phyloP scores from a whole-genome alignment of 768 basidiomycete species.

The Paxillus rubicundulus region DNA sequence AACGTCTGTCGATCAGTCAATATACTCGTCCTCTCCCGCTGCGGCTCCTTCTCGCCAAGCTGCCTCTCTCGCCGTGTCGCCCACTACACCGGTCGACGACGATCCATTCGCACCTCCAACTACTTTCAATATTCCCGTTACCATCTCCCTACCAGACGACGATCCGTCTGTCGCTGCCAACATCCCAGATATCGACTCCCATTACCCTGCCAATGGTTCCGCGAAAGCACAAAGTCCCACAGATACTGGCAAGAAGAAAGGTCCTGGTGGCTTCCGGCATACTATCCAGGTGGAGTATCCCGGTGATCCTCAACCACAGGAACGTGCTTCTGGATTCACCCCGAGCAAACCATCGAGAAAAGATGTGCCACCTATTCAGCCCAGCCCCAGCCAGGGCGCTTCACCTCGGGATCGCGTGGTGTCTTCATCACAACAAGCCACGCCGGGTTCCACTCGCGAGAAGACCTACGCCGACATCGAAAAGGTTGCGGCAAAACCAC shows the following conservation, averaged over 20 bases:
- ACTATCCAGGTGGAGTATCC: conserved; percentile 95
- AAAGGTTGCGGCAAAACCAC: conserved; percentile 22
- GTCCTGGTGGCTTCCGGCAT: conserved; percentile 60
- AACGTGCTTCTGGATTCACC: conserved; percentile 13
- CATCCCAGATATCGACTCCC: conserved; percentile 19
- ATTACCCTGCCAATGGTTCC: conserved; percentile 22
- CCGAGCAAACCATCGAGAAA: conserved; percentile 23
- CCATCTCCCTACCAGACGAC: conserved; percentile 29
- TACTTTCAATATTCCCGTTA: conserved; percentile 27
- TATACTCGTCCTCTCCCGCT: conserved; percentile 37
- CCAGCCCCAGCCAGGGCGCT: conserved; percentile 13
- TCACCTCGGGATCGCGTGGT: conserved; percentile 16
- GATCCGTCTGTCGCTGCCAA: conserved; percentile 14
- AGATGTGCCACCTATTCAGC: conserved; percentile 7
- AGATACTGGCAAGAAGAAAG: conserved; percentile 48
- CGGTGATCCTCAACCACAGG: conserved; percentile 47
- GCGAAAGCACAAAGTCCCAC: conserved; percentile 38
- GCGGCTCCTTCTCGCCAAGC: conserved; percentile 39
- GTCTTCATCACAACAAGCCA: conserved; percentile 13
- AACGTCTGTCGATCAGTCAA: conserved; percentile 60
- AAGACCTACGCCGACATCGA: conserved; percentile 16
- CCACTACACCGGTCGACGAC: conserved; percentile 51
- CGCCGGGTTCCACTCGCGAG: conserved; percentile 10
- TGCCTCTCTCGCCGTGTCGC: conserved; percentile 41
- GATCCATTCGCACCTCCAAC: conserved; percentile 66